Base-by-base conservation (phyloP, 1,284 basidiomycete genomes). In the Naganishia cerealis region DNA sequence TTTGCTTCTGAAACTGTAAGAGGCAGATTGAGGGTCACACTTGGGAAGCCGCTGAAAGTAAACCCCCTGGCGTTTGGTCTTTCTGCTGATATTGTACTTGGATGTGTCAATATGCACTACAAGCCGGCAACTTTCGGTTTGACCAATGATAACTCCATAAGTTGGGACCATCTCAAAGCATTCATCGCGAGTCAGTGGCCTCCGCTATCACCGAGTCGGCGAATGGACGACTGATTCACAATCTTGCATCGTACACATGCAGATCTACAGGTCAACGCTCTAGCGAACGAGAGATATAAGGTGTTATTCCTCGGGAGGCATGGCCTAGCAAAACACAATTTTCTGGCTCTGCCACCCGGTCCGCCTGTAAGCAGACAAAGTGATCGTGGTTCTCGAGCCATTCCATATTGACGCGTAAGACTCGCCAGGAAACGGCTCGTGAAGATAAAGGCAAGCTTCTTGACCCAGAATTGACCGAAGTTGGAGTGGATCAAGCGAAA, bases 401-500 rank as follows among this genome's bases (percentile, higher is more conserved):
- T 3, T n/a, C 18, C 10, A 26, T 16, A 18, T 21, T 46, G 16
- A 58, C 40, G 12, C 8, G 12, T 18, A 16, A 16, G 39, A 21
- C 24, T 24, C n/a, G 18, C 2, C 9, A 61, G 58, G 43, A 61
- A 33, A 61, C 58, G 40, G 42, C 58, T 9, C 7, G 8, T 9
- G 58, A 61, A n/a, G 58, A 88, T 65, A 81, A 92, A 10, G 83
- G 81, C 0, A 92, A 90, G 90, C 90, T 90, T 42, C 58, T 38
- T n/a, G 91, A 94, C 76, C 86, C 91, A 0, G 82, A 84, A 36
- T 84, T 94, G 36, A 92, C 91, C 0, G 76, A 82, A 0, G 74
- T 87, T 3, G 91, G 91, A 1, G 81, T 85, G 54, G 71, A 78
- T 0, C 90, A 93, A 80, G 91, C 90, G 0, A 71, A 75, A 36